A percentile compares a stretch with the other conserved stretches of the same genome.
phyloP scores from a whole-genome alignment of 129 eudicot genomes.

The Solidago caesia region DNA sequence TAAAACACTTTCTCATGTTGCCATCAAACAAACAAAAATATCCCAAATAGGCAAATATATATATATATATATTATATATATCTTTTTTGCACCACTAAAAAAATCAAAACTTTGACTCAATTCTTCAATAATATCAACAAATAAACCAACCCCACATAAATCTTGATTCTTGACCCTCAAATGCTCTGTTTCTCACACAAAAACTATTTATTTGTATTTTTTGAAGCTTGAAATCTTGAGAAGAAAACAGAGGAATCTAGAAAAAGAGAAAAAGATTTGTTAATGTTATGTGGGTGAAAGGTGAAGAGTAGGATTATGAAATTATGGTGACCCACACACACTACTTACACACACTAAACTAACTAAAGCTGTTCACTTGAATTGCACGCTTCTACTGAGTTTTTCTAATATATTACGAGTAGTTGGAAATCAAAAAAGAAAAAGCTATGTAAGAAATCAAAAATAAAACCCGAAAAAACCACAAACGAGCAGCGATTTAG shows the following conservation, averaged over 20 bases:
- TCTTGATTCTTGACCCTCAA: not conserved
- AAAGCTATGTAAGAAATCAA: no score
- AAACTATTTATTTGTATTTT: not conserved
- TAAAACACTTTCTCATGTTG: slow-evolving; percentile 74
- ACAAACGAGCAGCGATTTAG: no score
- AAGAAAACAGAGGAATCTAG: slow-evolving; percentile 28
- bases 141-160: not conserved
- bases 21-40: slow-evolving; percentile 25
- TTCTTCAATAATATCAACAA: not conserved
- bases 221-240: slow-evolving; percentile 12
- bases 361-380: slow-evolving; percentile 38
- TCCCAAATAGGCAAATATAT: no score
- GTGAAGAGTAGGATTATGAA: slow-evolving; percentile 18
- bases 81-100: not conserved
- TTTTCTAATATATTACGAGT: no score
- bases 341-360: slow-evolving; percentile 10
- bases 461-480: no score
- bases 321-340: slow-evolving; percentile 25
- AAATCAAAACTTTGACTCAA: not conserved
- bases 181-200: slow-evolving; percentile 27
- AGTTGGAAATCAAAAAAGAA: no score
- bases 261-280: not conserved
- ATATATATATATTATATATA: no score
- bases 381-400: slow-evolving; percentile 50
- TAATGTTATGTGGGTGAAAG: slow-evolving; percentile 21